phyloP scores from a whole-genome alignment of 495 filamentous ascomycete genomes.

The Venustampulla echinocandica region DNA sequence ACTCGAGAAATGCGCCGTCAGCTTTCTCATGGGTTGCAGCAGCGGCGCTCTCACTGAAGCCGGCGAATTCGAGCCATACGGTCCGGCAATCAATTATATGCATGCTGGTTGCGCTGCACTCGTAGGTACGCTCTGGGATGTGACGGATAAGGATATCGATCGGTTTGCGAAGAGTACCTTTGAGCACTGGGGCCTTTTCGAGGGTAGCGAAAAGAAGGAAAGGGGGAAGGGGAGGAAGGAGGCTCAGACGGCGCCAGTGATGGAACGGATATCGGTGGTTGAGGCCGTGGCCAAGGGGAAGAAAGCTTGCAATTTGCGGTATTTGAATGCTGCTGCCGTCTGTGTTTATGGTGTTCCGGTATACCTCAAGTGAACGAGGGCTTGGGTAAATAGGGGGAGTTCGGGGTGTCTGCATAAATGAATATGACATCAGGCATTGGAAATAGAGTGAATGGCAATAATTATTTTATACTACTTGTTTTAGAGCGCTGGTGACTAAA shows the following conservation, averaged over 20 bases:
- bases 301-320: constrained; percentile 69
- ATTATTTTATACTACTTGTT: no score
- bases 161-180: constrained; percentile 70
- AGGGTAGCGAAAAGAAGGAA: constrained; percentile 20
- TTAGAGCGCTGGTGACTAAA: no score
- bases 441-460: neutral
- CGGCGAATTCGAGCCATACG: constrained; percentile 82
- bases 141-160: constrained; percentile 94
- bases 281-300: constrained; percentile 70
- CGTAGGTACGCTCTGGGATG: constrained; percentile 91
- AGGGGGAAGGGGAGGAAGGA: constrained; percentile 24
- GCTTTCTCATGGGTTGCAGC: constrained; percentile 88
- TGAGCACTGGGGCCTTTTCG: constrained; percentile 76
- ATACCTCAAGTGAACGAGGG: constrained; percentile 49
- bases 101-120: constrained; percentile 75
- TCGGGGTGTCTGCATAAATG: neutral
- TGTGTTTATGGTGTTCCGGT: constrained; percentile 94
- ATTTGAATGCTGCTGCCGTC: constrained; percentile 85
- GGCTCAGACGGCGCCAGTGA: constrained; percentile 12
- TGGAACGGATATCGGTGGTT: constrained; percentile 42
- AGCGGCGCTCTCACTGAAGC: constrained; percentile 68
- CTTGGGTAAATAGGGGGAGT: neutral
- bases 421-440: constrained; percentile 2
- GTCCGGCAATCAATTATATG: constrained; percentile 85
- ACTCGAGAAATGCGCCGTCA: constrained; percentile 67